Evolutionary conservation across 805 yeast genomes (phyloP), one percentile per base, ranked within the genome.

Genomic region (Candida khao-thaluensis): DNA sequence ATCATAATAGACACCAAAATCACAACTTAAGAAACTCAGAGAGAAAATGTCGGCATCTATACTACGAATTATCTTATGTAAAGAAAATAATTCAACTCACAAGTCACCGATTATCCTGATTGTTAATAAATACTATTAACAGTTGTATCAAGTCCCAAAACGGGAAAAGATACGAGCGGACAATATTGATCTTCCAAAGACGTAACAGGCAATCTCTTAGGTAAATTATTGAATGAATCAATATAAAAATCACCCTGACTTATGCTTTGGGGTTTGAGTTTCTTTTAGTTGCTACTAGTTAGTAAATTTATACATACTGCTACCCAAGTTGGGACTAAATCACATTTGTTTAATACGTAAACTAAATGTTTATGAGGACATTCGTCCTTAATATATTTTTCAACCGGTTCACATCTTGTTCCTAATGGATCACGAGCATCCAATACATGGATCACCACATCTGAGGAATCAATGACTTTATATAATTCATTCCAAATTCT

Each of bases 351-450:
- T 66, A 91, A 71, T 41, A 93, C 96, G 60, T 84, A 90, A 51
- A 91, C 84, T 70, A 91, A 74, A 73, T 93, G 99, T 68, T 91
- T 91, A 61, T 93, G 99, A 10, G 98, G 87, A 57, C 95, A 89
- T 67, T 91, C 99, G 50, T 86, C 91, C 53, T 76, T 79, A 61
- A 91, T 87, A 60, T 88, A 90, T 56, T 88, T 89, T 64, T 93
- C 97, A 40, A 91, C 96, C 2, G 95, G 77, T 52, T 75, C 82
- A 74, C 99, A 91, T 52, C 98, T 78, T 7, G 99, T 91, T 39
- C 99, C 99, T 49, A 89, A 57, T 16, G 99, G 99, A 69, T 91
- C 97, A 67, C 99, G 82, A 2, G 99, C 99, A 67, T 91, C 99
- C 40, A 91, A 70, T 17, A 93, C 99, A 54, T 93, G 97, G 44